phyloP scores from a whole-genome alignment of 2,329 filamentous ascomycete genomes.

The Ilyonectria mors-panacis region DNA sequence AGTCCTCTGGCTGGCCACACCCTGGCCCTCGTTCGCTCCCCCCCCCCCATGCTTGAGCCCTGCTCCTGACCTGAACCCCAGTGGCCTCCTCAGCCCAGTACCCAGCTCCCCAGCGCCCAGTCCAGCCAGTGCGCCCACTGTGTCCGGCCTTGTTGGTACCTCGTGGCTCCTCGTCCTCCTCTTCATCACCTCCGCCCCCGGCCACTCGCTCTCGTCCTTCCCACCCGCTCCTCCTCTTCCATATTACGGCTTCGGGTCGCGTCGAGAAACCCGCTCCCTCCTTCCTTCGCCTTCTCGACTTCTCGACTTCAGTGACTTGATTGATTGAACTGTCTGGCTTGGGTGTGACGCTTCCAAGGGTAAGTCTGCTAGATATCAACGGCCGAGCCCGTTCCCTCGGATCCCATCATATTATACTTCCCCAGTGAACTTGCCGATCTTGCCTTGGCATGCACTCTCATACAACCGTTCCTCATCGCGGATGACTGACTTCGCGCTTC shows the following conservation, averaged over 20 bases:
- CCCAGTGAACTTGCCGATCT: slow-evolving; percentile 11
- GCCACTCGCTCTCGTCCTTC: slow-evolving; percentile 34
- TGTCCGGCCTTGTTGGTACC: slow-evolving; percentile 23
- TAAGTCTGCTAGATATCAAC: slow-evolving; percentile 36
- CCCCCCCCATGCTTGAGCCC: slow-evolving; percentile 11
- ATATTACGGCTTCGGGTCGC: slow-evolving; percentile 41
- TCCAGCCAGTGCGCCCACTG: slow-evolving; percentile 26
- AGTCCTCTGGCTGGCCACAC: neutral
- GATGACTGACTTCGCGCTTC: slow-evolving; percentile 30
- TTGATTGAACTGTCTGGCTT: slow-evolving; percentile 29
- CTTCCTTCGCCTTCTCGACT: slow-evolving; percentile 22
- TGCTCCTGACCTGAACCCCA: slow-evolving; percentile 4
- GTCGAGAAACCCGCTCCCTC: slow-evolving; percentile 37
- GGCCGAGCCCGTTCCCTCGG: slow-evolving; percentile 20
- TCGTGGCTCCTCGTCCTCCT: slow-evolving; percentile 27
- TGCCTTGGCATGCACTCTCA: slow-evolving; percentile 22
- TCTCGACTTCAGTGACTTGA: slow-evolving; percentile 30
- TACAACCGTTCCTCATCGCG: slow-evolving; percentile 17
- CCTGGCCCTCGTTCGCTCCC: slow-evolving; percentile 21
- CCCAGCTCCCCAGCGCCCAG: neutral
- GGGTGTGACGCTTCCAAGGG: slow-evolving; percentile 38
- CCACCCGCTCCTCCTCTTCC: slow-evolving; percentile 31
- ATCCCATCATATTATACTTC: slow-evolving; percentile 23
- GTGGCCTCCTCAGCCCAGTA: slow-evolving; percentile 4
- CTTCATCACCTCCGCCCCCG: slow-evolving; percentile 47